Conservation (phyloP, 768 basidiomycete genomes). For the Baorangia bicolor region DNA sequence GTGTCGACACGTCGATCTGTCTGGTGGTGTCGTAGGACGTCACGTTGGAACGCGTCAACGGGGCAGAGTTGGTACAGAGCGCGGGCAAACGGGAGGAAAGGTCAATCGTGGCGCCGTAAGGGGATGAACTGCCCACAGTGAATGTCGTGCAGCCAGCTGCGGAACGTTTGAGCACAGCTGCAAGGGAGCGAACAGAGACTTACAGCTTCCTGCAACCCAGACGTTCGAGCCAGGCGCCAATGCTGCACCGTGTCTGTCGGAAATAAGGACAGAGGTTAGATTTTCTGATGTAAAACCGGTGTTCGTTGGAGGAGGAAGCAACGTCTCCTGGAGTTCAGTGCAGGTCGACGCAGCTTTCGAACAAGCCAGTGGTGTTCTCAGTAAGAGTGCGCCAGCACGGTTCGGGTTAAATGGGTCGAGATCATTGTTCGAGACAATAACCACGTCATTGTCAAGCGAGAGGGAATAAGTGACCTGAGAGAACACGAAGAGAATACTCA, state of each 20-base stretch:
- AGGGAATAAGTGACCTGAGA: neutral
- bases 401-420: constrained; percentile 6
- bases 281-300: neutral
- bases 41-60: constrained; percentile 21
- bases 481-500: neutral
- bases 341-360: neutral
- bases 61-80: constrained; percentile 23
- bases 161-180: neutral
- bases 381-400: constrained; percentile 8
- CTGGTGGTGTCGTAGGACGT: constrained; percentile 13
- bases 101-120: neutral
- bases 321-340: constrained; percentile 5
- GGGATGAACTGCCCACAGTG: neutral
- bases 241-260: constrained; percentile 7
- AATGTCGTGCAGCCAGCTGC: constrained; percentile 1
- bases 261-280: constrained; percentile 1
- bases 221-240: neutral
- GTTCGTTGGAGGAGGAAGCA: neutral
- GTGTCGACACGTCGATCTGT: constrained; percentile 14
- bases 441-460: neutral
- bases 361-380: constrained; percentile 2
- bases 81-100: constrained; percentile 1
- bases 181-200: neutral
- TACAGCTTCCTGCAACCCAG: constrained; percentile 8
- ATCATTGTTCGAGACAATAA: constrained; percentile 16